phyloP scores from a whole-genome alignment of 495 filamentous ascomycete species.

The Xylaria palmicola region DNA sequence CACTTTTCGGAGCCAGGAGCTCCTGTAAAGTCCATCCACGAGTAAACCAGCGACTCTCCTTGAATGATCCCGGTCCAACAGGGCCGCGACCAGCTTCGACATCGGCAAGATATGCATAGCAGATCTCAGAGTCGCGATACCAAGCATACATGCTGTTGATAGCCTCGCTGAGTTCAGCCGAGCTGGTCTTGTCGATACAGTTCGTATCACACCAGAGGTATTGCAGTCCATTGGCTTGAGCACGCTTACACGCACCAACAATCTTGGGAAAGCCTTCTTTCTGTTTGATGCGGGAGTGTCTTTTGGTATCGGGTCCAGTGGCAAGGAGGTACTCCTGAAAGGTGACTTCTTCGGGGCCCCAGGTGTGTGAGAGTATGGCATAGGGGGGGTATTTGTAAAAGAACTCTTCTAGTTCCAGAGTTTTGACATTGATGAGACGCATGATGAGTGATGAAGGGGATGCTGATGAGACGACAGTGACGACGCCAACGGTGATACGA shows the following conservation, averaged over 20 bases:
- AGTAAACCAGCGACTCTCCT: slow-evolving; percentile 41
- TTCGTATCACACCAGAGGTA: slow-evolving; percentile 42
- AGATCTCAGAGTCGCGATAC: slow-evolving; percentile 33
- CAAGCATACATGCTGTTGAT: slow-evolving; percentile 43
- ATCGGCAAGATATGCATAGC: slow-evolving; percentile 40
- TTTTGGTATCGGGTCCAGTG: neutral
- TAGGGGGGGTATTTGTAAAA: slow-evolving; percentile 33
- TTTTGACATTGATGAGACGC: slow-evolving; percentile 45
- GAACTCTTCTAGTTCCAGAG: slow-evolving; percentile 38
- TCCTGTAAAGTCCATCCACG: slow-evolving; percentile 49
- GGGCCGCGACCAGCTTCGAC: slow-evolving; percentile 19
- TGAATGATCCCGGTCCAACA: slow-evolving; percentile 20
- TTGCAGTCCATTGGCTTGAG: slow-evolving; percentile 14
- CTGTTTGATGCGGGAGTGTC: slow-evolving; percentile 4
- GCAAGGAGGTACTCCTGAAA: slow-evolving; percentile 33
- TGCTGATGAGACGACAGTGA: neutral
- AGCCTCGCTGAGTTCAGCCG: slow-evolving; percentile 41
- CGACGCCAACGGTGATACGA: neutral
- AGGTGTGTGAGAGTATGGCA: slow-evolving; percentile 48
- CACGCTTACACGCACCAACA: slow-evolving; percentile 20
- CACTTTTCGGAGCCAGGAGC: slow-evolving; percentile 38
- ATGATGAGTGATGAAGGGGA: slow-evolving; percentile 22
- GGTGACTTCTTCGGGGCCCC: slow-evolving; percentile 42
- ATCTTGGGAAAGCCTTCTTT: slow-evolving; percentile 32
- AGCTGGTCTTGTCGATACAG: slow-evolving; percentile 46